Evolutionary conservation across 106 monocot species (phyloP).

Genomic region (Phalaenopsis equestris): DNA sequence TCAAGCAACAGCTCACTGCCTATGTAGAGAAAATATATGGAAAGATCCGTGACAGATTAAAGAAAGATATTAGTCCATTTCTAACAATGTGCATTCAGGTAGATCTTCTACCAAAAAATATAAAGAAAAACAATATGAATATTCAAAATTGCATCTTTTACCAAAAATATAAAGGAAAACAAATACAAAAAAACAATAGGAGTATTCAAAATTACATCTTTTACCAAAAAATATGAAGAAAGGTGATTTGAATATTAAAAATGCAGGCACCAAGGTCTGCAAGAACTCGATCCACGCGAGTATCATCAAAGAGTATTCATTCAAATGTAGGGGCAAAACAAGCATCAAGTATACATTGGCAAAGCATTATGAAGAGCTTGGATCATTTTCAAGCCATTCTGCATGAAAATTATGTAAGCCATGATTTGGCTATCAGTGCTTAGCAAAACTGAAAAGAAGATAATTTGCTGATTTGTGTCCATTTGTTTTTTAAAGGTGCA

Average conservation of each 20-base stretch:
- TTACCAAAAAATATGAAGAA: neutral
- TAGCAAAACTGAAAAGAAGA: neutral
- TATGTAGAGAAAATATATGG: conserved; percentile 97
- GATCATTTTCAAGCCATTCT: conserved; percentile 41
- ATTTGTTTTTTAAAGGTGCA: conserved; percentile 53
- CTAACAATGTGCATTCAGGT: conserved; percentile 92
- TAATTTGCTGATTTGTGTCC: neutral
- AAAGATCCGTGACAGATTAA: conserved; percentile 76
- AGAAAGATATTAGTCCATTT: conserved; percentile 90
- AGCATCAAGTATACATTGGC: conserved; percentile 84
- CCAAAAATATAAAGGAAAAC: neutral
- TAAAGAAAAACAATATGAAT: neutral
- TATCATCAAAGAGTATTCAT: conserved; percentile 60
- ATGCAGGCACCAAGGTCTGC: conserved; percentile 66
- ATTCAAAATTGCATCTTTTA: conserved; percentile 2
- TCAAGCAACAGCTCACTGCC: conserved; percentile 93
- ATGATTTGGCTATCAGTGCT: neutral
- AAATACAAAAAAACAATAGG: neutral
- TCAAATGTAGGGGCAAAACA: conserved; percentile 61
- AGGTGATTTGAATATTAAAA: neutral
- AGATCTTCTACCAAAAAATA: neutral
- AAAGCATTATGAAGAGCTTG: conserved; percentile 76
- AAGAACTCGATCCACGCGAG: conserved; percentile 51
- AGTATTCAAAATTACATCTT: conserved; percentile 1
- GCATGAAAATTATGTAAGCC: conserved; percentile 56